Conservation (phyloP, 148 eudicot species). For the Nepenthes mirabilis region DNA sequence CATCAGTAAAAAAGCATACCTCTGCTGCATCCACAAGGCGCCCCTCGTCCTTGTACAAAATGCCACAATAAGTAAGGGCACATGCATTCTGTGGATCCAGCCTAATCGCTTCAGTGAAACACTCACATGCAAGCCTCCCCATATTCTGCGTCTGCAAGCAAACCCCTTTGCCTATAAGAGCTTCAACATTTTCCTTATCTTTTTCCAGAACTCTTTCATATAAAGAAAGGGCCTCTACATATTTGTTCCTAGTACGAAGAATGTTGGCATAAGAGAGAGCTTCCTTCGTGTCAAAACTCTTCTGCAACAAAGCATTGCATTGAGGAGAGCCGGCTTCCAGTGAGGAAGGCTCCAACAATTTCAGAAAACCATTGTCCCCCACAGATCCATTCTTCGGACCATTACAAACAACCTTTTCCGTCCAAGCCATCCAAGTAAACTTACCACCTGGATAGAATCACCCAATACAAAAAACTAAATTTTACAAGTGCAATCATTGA, state of each 20-base stretch:
- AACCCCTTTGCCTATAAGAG: slow-evolving; percentile 87
- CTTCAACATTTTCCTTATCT: slow-evolving; percentile 68
- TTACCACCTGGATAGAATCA: slow-evolving; percentile 14
- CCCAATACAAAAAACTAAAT: background rate
- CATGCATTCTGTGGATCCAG: slow-evolving; percentile 87
- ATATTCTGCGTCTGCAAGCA: slow-evolving; percentile 83
- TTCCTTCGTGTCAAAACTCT: slow-evolving; percentile 43
- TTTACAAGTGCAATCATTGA: no score
- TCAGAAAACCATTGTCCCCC: slow-evolving; percentile 37
- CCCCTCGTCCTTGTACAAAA: slow-evolving; percentile 86
- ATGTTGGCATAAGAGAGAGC: slow-evolving; percentile 65
- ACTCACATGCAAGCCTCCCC: slow-evolving; percentile 68
- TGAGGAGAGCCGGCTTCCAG: slow-evolving; percentile 17
- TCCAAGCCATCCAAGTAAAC: slow-evolving; percentile 32
- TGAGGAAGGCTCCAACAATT: slow-evolving; percentile 24
- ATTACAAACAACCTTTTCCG: slow-evolving; percentile 44
- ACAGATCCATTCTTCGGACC: slow-evolving; percentile 32
- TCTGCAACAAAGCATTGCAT: slow-evolving; percentile 23
- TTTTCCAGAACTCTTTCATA: slow-evolving; percentile 66
- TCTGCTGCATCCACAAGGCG: slow-evolving; percentile 91
- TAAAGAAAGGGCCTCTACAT: slow-evolving; percentile 64
- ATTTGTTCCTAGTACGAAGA: slow-evolving; percentile 88
- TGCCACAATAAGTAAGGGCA: slow-evolving; percentile 90
- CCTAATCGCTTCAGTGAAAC: slow-evolving; percentile 72
- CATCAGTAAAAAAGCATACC: slow-evolving; percentile 27